Evolutionary conservation across 2,329 filamentous ascomycete species (phyloP).

Genomic region (Talaromyces funiculosus): DNA sequence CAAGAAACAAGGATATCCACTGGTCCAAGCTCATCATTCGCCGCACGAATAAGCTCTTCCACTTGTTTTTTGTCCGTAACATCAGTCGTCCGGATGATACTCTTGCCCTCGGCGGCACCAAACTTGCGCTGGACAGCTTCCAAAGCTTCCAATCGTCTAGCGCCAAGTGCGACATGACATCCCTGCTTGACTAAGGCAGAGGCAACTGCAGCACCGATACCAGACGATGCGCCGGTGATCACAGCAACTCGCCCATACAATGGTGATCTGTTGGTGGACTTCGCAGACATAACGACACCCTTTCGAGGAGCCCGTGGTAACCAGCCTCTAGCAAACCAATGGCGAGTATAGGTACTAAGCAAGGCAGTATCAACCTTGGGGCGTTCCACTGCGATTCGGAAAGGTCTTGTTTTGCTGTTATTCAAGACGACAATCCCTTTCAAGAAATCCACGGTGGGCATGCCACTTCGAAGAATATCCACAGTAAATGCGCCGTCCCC

Average conservation of each 20-base stretch:
- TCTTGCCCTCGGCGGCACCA: constrained; percentile 54
- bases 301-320: constrained; percentile 57
- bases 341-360: constrained; percentile 71
- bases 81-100: constrained; percentile 65
- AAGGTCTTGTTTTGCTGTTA: constrained; percentile 60
- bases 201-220: constrained; percentile 71
- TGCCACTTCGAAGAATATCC: constrained; percentile 72
- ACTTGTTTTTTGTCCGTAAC: constrained; percentile 64
- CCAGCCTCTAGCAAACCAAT: constrained; percentile 78
- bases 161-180: constrained; percentile 65
- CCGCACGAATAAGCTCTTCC: constrained; percentile 56
- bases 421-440: constrained; percentile 67
- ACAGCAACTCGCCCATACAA: constrained; percentile 66
- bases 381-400: constrained; percentile 54
- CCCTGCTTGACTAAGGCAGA: constrained; percentile 64
- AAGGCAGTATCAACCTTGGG: constrained; percentile 64
- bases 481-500: constrained; percentile 70
- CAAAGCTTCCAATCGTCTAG: constrained; percentile 63
- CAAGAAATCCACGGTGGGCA: constrained; percentile 69
- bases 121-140: constrained; percentile 61
- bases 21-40: constrained; percentile 59
- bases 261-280: constrained; percentile 50
- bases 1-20: constrained; percentile 75
- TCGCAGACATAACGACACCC: constrained; percentile 39
- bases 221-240: constrained; percentile 73